Percentiles rank a stretch among this genome's conserved stretches.
Conservation (phyloP, 2,329 filamentous ascomycete species). For the Pestalotiopsis fici region DNA sequence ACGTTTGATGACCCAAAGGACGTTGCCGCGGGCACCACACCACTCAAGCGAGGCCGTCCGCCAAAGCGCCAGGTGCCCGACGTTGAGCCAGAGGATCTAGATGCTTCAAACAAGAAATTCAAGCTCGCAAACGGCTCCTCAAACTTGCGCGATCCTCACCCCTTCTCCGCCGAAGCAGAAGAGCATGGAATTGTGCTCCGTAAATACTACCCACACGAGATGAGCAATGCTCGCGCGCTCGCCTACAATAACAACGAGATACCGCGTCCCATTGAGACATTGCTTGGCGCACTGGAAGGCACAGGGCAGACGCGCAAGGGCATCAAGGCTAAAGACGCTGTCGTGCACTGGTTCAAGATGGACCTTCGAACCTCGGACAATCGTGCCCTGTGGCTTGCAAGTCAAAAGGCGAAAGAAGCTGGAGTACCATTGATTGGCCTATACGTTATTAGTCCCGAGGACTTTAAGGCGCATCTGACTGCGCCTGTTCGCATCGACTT, state of each 20-base stretch:
- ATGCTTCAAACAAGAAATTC: slow-evolving; percentile 24
- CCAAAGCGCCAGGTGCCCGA: slow-evolving; percentile 30
- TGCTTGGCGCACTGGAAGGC: slow-evolving; percentile 61
- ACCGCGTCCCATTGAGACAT: slow-evolving; percentile 70
- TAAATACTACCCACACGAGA: slow-evolving; percentile 82
- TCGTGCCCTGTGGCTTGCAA: slow-evolving; percentile 67
- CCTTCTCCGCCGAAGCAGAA: slow-evolving; percentile 45
- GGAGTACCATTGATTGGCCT: slow-evolving; percentile 73
- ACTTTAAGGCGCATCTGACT: slow-evolving; percentile 79
- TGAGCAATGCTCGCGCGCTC: slow-evolving; percentile 76
- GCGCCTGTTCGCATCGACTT: slow-evolving; percentile 78
- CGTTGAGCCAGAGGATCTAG: background rate
- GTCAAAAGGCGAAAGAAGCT: slow-evolving; percentile 64
- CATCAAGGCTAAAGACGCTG: slow-evolving; percentile 57
- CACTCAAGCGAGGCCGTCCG: background rate
- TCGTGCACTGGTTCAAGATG: slow-evolving; percentile 90
- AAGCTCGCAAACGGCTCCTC: slow-evolving; percentile 17
- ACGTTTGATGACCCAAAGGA: background rate
- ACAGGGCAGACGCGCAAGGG: slow-evolving; percentile 56
- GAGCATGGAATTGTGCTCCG: slow-evolving; percentile 66
- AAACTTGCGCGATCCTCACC: slow-evolving; percentile 46
- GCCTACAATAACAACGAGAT: slow-evolving; percentile 73
- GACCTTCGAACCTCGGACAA: slow-evolving; percentile 79
- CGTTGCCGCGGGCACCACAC: background rate
- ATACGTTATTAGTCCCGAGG: slow-evolving; percentile 80